Evolutionary conservation across 371 early-diverging fungal genomes (phyloP), one percentile per base, ranked within the genome.

Genomic region (Conidiobolus incongruus): DNA sequence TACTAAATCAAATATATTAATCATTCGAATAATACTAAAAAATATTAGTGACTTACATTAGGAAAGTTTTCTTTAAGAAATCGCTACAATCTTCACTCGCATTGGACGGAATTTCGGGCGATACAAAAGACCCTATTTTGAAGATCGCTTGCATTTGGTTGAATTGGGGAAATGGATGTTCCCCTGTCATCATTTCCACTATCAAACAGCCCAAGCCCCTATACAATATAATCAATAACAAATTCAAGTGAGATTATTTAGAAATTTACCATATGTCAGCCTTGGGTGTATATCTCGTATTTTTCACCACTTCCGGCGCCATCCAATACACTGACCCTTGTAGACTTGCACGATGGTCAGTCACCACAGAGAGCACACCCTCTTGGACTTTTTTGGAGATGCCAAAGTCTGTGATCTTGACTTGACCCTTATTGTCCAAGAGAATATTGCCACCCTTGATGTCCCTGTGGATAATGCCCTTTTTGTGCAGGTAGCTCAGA

Each of bases 321-420:
- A 85, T 81, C 86, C 82, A 86, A 50, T 70, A 84, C 13, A 85
- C 76, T 1, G 84, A 77, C 0, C 91, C 91, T 62, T 83, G 83
- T 42, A 86, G 60, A 38, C 90, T 88, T 40, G 81, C 73, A 28
- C 85, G 59, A 21, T 47, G 47, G 11, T 44, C 38, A 22, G 49
- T 29, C 3, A 45, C 31, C 13, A 47, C 39, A 7, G 35, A 37
- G 32, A 47, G 42, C 16, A 49, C 67, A 55, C 67, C 70, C 55
- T 77, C 81, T 52, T 79, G 79, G 12, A 83, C 71, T 51, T 89
- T 87, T 59, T 98, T 96, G 2, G 96, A 88, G 30, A 98, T 83
- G 12, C 98, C 99, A 74, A 99, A 98, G 59, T 99, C 99, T 1
- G 92, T 80, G 28, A 99, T 95, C 63, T 96, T 97, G 37, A 88